Base-by-base conservation (phyloP, 441 rosid genomes). In the Populus hybrid region DNA sequence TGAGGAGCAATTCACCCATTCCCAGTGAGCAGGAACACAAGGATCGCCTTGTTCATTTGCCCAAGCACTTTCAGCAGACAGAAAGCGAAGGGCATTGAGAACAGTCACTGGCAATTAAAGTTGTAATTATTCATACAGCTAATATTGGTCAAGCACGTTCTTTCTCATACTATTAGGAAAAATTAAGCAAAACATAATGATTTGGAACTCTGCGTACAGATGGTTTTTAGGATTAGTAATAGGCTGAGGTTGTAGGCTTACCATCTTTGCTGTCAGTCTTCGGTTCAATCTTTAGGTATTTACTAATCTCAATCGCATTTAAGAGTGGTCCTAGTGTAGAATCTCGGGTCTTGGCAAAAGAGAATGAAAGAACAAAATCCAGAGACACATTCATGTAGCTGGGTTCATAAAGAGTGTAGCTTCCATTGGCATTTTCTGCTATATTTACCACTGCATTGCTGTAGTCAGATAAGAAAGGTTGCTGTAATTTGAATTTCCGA, bases 271-370 rank as follows among this genome's bases (percentile, higher is more conserved):
- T 71, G 26, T 90, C 88, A 6, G 97, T 92, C 84, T 86, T 89
- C 65, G 90, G 70, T 26, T 84, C 88, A 82, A 94, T 90, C 83
- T 81, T 85, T 73, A 87, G 93, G 74, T 95, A 95, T 82, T 90
- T 94, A 81, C 93, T 92, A 11, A 95, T 91, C 86, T 95, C 99
- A 74, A 95, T 90, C 7, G 98, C 98, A 88, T 85, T 95, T n/a
- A n/a, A n/a, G n/a, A n/a, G n/a, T n/a, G n/a, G n/a, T n/a, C n/a
- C n/a, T n/a, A n/a, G n/a, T n/a, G n/a, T n/a, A n/a, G n/a, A n/a
- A n/a, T n/a, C n/a, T n/a, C n/a, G n/a, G n/a, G n/a, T n/a, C n/a
- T n/a, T n/a, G n/a, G n/a, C n/a, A n/a, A n/a, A n/a, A n/a, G n/a
- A n/a, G n/a, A n/a, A n/a, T n/a, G n/a, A n/a, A n/a, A n/a, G n/a